Conservation (phyloP, 1,284 basidiomycete species). For the Ceratobasidium sp. region DNA sequence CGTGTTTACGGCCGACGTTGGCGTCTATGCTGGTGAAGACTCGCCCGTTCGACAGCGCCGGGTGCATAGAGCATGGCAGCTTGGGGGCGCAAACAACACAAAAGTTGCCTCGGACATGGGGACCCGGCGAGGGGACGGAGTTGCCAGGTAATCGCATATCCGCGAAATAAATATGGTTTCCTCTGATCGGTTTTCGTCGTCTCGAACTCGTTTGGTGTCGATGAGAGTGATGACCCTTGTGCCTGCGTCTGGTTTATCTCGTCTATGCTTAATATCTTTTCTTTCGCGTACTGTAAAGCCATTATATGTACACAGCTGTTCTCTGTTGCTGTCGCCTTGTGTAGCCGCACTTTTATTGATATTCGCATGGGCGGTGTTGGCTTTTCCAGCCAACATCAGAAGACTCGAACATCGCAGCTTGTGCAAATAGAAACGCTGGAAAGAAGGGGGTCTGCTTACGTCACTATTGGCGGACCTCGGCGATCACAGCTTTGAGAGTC, state of each 20-base stretch:
- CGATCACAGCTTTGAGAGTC: conserved; percentile 1
- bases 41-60: conserved; percentile 41
- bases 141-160: conserved; percentile 16
- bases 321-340: conserved; percentile 33
- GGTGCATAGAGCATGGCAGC: conserved; percentile 38
- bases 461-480: background rate
- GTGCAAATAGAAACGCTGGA: background rate
- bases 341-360: conserved; percentile 42
- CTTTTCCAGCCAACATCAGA: conserved; percentile 8
- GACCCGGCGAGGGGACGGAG: conserved; percentile 27
- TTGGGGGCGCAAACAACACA: conserved; percentile 15
- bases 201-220: conserved; percentile 11
- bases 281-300: conserved; percentile 44
- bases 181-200: background rate
- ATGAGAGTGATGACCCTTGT: background rate
- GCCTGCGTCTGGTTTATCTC: conserved; percentile 23
- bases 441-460: background rate
- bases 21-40: conserved; percentile 38
- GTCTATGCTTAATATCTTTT: conserved; percentile 31
- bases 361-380: conserved; percentile 33
- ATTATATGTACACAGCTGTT: conserved; percentile 42
- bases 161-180: conserved; percentile 7
- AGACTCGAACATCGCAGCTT: background rate
- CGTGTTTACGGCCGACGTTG: conserved; percentile 26
- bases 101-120: conserved; percentile 31